Evolutionary conservation across 1,139 yeast species (phyloP), one percentile per base, ranked within the genome.

Genomic region (Hansenula lynferdii): DNA sequence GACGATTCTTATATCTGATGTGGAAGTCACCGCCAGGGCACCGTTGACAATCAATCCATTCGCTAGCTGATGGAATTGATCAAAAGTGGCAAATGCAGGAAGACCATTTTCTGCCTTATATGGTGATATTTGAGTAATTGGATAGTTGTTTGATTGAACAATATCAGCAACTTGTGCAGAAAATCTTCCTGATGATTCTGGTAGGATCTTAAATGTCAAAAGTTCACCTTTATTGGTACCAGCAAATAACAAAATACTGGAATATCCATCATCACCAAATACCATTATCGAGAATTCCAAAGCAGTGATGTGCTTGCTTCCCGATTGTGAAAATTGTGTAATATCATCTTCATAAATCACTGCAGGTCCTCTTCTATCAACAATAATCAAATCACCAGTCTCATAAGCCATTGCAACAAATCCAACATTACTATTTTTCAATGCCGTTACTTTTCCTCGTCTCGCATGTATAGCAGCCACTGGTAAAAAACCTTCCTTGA

Each of bases 361-460:
- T 0, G 89, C 87, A 1, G 96, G 96, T 0, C 95, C 95, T 43
- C 97, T 70, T 41, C 87, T 70, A 61, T 92, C 97, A 45, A 94
- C 65, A 1, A 92, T 81, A 4, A 83, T 62, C 24, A 92, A 50
- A 31, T 79, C 71, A 19, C 98, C 98, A 12, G 82, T 75, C 35
- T 73, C 73, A 58, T 85, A 89, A 0, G 85, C 96, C 36, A 86
- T 67, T 1, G 89, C 95, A 6, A 85, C 86, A 64, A 92, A 89
- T 0, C 97, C 97, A 36, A 87, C 69, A 46, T 84, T 75, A 46
- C 90, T 80, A 59, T 85, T 74, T 40, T 72, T 71, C 36, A 90
- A 50, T 2, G 85, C 75, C 0, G 90, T 69, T 5, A 85, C 79
- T 24, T 45, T 45, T 0, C 71, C 75, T 7, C 67, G 65, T n/a